A percentile compares a stretch with the other conserved stretches of the same genome.
Conservation (phyloP, 75 land plant species). For the Picea sitchensis region DNA sequence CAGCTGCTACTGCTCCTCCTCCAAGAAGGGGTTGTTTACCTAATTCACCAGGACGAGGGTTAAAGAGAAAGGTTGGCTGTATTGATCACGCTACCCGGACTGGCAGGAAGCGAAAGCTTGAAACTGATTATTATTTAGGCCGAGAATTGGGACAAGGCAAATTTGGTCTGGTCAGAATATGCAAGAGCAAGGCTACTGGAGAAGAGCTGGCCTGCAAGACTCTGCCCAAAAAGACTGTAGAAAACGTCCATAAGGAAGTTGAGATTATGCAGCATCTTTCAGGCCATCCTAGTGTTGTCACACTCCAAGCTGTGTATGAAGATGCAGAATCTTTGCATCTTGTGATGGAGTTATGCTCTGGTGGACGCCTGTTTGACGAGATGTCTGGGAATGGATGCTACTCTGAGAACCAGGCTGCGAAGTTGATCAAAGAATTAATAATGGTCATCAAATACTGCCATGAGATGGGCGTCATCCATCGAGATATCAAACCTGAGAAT, state of each 20-base stretch:
- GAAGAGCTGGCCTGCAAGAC: slow-evolving; percentile 79
- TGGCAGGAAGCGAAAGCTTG: slow-evolving; percentile 50
- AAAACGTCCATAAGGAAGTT: slow-evolving; percentile 74
- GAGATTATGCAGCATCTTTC: slow-evolving; percentile 95
- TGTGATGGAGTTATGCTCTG: slow-evolving; percentile 86
- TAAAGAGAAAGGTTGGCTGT: slow-evolving; percentile 62
- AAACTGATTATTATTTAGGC: slow-evolving; percentile 38
- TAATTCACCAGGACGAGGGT: slow-evolving; percentile 39
- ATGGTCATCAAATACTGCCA: slow-evolving; percentile 72
- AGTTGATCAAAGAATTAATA: slow-evolving; percentile 53
- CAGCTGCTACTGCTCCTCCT: slow-evolving; percentile 43
- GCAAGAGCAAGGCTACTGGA: slow-evolving; percentile 39
- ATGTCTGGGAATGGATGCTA: slow-evolving; percentile 54
- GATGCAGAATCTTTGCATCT: slow-evolving; percentile 68
- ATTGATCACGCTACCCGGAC: slow-evolving; percentile 39
- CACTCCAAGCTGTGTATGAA: slow-evolving; percentile 74
- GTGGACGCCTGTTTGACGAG: slow-evolving; percentile 71
- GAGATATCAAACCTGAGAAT: slow-evolving; percentile 87
- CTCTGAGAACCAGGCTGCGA: slow-evolving; percentile 66
- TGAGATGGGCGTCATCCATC: slow-evolving; percentile 78
- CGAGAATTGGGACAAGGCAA: slow-evolving; percentile 60
- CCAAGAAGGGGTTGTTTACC: slow-evolving; percentile 18
- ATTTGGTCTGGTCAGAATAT: slow-evolving; percentile 67
- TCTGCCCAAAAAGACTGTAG: slow-evolving; percentile 55
- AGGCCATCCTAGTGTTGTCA: slow-evolving; percentile 82